Percentiles rank a stretch among this genome's conserved stretches.
Evolutionary conservation across 2,329 filamentous ascomycete species (phyloP).

Genomic region (Aureobasidium vineae): DNA sequence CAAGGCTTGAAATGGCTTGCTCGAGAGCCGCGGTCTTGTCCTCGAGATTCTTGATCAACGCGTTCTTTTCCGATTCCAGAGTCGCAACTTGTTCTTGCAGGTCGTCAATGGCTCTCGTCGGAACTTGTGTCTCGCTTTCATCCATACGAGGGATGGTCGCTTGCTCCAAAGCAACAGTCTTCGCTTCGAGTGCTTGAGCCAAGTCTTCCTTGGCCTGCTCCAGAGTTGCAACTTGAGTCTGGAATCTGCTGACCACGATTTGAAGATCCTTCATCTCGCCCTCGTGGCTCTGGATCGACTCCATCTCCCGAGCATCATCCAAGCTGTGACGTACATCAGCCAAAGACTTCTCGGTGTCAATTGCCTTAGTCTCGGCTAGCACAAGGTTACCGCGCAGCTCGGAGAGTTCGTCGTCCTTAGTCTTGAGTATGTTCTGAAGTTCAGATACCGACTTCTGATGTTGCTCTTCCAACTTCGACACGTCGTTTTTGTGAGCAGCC

Average conservation of each 20-base stretch:
- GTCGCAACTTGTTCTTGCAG: not conserved
- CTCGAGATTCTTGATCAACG: not conserved
- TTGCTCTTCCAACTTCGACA: not conserved
- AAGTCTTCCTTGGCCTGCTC: constrained; percentile 14
- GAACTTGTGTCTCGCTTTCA: not conserved
- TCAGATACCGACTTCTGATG: not conserved
- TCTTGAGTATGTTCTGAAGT: not conserved
- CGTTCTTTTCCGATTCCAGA: constrained; percentile 9
- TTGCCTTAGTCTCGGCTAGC: not conserved
- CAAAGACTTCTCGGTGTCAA: not conserved
- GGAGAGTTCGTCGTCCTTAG: constrained; percentile 24
- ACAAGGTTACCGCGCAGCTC: constrained; percentile 8
- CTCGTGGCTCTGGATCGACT: not conserved
- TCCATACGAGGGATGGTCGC: not conserved
- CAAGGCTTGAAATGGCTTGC: not conserved
- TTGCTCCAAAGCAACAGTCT: not conserved
- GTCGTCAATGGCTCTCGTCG: not conserved
- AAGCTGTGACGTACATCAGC: not conserved
- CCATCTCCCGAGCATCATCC: not conserved
- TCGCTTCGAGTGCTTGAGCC: constrained; percentile 1
- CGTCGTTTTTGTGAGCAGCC: not conserved
- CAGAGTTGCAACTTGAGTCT: constrained; percentile 6
- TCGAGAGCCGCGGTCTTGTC: not conserved
- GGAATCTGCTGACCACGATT: constrained; percentile 9
- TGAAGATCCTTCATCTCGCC: constrained; percentile 1